Base-by-base conservation (phyloP, 2,329 filamentous ascomycete species). In the Calonectria pteridis region DNA sequence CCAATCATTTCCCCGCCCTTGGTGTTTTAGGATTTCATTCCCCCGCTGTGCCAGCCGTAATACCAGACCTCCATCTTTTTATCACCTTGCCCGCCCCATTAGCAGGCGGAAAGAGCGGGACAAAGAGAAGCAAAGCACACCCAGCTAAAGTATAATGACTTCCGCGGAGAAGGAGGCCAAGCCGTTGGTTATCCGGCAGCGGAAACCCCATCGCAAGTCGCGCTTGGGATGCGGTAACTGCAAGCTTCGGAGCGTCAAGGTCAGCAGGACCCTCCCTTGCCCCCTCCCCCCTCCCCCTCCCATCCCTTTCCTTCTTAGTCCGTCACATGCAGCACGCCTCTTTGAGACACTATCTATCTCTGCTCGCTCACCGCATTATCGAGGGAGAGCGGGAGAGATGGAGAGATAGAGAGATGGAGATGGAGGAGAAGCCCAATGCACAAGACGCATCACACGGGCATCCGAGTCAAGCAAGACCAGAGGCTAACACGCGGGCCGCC, bases 191-290 rank as follows among this genome's bases (percentile, higher is more conserved):
- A 59, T 59, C 23, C 82, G 81, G 13, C 79, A 81, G 63, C 82
- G 84, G 33, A 84, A 81, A 58, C 53, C 82, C 4, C 90, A 91
- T 75, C 87, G 83, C 28, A 91, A 91, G 77, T 91, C 89, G 1
- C 84, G 88, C 23, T 82, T 84, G 18, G 89, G 90, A 2, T 91
- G 90, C 75, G 86, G 85, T 4, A 91, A 91, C 76, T 92, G 90
- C 79, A 91, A 91, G 76, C 77, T 90, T 26, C 84, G 89, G 40
- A 84, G 87, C 67, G 85, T 90, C 63, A 91, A 91, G 84, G 88
- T 87, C 80, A 50, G 67, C 28, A 43, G 35, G 10, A 20, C 18
- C 46, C 73, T 64, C 58, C 9, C 29, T 13, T 7, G 14, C 10
- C 35, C 35, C 11, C 29, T 43, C 31, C 18, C 5, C 6, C 51